Conservation (phyloP, 2,329 filamentous ascomycete species). For the Emericellopsis cladophorae region DNA sequence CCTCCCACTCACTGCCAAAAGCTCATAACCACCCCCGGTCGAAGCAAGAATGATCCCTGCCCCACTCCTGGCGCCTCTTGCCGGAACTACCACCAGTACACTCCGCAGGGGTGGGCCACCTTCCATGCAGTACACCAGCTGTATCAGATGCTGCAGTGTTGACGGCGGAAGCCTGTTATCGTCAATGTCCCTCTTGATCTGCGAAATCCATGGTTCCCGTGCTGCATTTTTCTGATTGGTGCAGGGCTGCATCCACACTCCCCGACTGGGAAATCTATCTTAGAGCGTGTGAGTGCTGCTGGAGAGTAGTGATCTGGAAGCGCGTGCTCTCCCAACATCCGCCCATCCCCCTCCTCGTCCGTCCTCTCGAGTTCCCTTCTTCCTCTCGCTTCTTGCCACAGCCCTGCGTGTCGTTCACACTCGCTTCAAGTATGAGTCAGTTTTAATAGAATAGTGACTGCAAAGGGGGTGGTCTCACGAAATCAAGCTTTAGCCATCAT, state of each 20-base stretch:
- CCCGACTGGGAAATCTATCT: slow-evolving; percentile 3
- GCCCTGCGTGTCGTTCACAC: slow-evolving; percentile 7
- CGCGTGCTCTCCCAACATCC: slow-evolving; percentile 1
- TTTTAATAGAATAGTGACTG: slow-evolving; percentile 4
- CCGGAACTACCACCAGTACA: neutral
- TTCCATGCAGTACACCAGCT: no score
- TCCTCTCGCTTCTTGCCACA: slow-evolving; percentile 10
- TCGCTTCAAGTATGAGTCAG: slow-evolving; percentile 18
- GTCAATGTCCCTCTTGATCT: no score
- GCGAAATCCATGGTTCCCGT: slow-evolving; percentile 6
- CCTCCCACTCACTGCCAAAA: no score
- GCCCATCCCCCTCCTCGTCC: slow-evolving; percentile 5
- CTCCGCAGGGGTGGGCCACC: no score
- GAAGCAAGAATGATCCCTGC: slow-evolving; percentile 3
- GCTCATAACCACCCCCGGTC: neutral
- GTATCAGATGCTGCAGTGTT: no score
- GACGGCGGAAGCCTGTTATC: no score
- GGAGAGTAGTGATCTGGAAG: neutral
- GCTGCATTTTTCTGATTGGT: slow-evolving; percentile 27
- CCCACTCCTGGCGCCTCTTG: slow-evolving; percentile 1
- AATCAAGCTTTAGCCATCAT: no score
- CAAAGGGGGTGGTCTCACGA: no score
- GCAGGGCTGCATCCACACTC: slow-evolving; percentile 17
- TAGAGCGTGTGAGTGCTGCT: neutral
- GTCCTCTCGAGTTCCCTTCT: slow-evolving; percentile 3